phyloP scores from a whole-genome alignment of 1,284 basidiomycete species.

The Heterobasidion occidentale region DNA sequence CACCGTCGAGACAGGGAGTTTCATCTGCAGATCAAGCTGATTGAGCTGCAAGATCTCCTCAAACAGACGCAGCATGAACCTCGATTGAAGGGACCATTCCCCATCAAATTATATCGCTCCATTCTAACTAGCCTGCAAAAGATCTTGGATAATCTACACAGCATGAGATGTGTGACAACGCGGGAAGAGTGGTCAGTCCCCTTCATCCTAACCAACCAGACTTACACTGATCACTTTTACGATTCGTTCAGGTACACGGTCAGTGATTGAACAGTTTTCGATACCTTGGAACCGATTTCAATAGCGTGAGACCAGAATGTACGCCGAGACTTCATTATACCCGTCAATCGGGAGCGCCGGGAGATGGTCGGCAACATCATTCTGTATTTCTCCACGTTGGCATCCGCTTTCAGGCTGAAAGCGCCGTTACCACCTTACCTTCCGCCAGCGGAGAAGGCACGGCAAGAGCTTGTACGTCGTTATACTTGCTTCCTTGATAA shows the following conservation, averaged over 20 bases:
- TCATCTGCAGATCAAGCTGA: constrained; percentile 85
- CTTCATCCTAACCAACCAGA: background rate
- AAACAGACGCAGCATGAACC: constrained; percentile 90
- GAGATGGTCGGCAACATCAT: constrained; percentile 95
- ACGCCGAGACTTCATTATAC: constrained; percentile 79
- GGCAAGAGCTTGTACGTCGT: constrained; percentile 62
- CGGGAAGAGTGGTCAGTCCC: constrained; percentile 79
- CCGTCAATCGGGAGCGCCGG: constrained; percentile 78
- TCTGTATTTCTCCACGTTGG: constrained; percentile 84
- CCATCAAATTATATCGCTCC: constrained; percentile 72
- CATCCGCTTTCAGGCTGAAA: constrained; percentile 83
- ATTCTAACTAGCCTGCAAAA: constrained; percentile 84
- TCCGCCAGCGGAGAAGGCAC: constrained; percentile 82
- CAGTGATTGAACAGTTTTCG: constrained; percentile 1
- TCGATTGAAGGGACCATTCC: constrained; percentile 90
- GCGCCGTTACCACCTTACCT: constrained; percentile 92
- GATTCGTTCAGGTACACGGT: constrained; percentile 52
- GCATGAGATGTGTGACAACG: constrained; percentile 92
- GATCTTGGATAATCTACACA: constrained; percentile 85
- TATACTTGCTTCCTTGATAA: constrained; percentile 1
- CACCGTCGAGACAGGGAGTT: constrained; percentile 62
- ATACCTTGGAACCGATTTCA: constrained; percentile 1
- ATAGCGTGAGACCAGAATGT: constrained; percentile 43
- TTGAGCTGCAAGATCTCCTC: constrained; percentile 75
- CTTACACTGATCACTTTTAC: too few species aligned